Evolutionary conservation across 352 stramenopile species (phyloP).

Genomic region (Peronospora tabacina): DNA sequence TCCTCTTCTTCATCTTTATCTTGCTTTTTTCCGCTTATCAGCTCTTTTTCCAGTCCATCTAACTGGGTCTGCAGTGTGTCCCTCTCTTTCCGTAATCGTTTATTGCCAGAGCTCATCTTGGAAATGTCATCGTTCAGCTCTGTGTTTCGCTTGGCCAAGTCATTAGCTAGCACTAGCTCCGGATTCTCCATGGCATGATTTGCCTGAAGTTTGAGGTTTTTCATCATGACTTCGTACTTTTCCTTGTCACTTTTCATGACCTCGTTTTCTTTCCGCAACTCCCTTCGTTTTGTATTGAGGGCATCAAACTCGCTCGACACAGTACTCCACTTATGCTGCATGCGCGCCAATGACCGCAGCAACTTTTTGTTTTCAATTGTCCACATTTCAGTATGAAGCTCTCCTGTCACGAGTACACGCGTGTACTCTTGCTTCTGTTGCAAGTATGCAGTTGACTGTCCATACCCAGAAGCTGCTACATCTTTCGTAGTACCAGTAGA

Average conservation of each 20-base stretch:
- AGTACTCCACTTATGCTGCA: slow-evolving; percentile 64
- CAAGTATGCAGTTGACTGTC: slow-evolving; percentile 55
- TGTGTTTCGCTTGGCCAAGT: slow-evolving; percentile 63
- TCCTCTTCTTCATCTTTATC: slow-evolving; percentile 45
- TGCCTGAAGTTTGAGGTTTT: slow-evolving; percentile 74
- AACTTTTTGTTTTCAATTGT: slow-evolving; percentile 81
- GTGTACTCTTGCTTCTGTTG: slow-evolving; percentile 78
- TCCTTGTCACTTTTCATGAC: slow-evolving; percentile 58
- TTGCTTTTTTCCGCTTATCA: slow-evolving; percentile 52
- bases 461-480: slow-evolving; percentile 11
- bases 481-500: slow-evolving; percentile 13
- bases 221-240: slow-evolving; percentile 70
- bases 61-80: slow-evolving; percentile 53
- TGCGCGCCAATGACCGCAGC: slow-evolving; percentile 37
- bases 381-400: slow-evolving; percentile 82
- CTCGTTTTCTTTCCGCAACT: slow-evolving; percentile 72
- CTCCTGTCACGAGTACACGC: slow-evolving; percentile 67
- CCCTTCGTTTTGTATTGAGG: slow-evolving; percentile 48
- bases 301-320: slow-evolving; percentile 64
- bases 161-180: slow-evolving; percentile 69
- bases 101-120: slow-evolving; percentile 80
- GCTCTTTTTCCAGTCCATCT: slow-evolving; percentile 62
- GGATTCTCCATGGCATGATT: slow-evolving; percentile 64
- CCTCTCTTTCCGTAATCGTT: slow-evolving; percentile 72
- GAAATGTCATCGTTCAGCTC: slow-evolving; percentile 78